Conservation (phyloP, 441 rosid species). For the Adansonia grandidieri region DNA sequence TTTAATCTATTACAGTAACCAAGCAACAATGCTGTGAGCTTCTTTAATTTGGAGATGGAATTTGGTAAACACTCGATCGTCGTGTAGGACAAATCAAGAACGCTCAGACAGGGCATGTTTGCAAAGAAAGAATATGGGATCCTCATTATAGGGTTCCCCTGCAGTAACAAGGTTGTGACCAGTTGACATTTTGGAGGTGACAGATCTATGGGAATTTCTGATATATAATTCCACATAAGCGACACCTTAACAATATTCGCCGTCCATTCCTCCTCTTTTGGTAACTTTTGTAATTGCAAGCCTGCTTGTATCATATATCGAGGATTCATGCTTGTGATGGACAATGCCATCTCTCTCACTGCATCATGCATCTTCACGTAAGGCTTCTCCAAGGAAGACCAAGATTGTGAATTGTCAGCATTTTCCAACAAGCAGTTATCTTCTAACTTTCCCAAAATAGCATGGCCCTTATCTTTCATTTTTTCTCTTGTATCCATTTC, state of each 20-base stretch:
- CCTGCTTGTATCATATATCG: background rate
- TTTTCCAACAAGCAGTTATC: background rate
- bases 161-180: background rate
- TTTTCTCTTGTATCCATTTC: background rate
- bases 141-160: background rate
- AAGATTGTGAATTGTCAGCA: background rate
- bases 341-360: constrained; percentile 6
- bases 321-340: background rate
- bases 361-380: constrained; percentile 7
- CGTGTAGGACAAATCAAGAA: background rate
- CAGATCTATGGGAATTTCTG: background rate
- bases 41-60: background rate
- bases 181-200: background rate
- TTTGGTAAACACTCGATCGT: background rate
- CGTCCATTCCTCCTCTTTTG: constrained; percentile 35
- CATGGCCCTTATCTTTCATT: background rate
- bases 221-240: background rate
- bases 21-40: background rate
- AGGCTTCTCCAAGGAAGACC: no score
- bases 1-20: background rate
- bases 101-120: background rate
- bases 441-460: background rate
- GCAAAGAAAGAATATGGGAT: background rate
- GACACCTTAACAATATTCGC: background rate
- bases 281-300: background rate